These are phyloP conservation scores for Podospora pseudoanserina DNA, from an alignment of 495 filamentous ascomycete genomes.

Conservation along the genomic window DNA sequence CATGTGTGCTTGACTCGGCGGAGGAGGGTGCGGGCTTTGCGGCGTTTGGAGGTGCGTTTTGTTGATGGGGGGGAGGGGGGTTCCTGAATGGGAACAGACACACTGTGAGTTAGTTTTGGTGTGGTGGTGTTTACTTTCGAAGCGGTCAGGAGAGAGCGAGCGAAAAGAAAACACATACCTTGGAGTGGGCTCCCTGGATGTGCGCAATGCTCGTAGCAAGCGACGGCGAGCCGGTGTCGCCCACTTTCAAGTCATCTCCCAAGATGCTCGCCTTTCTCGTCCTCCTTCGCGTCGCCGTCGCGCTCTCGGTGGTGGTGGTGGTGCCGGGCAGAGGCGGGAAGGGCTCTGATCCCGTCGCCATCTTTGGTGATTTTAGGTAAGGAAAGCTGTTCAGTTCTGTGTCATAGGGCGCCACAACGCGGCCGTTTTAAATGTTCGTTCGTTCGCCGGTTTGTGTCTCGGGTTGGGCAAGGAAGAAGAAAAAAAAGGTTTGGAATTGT, in stretches of 20 bases:
- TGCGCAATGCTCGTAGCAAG: conserved; percentile 43
- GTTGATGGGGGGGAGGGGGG: conserved; percentile 16
- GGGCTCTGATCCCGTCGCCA: conserved; percentile 34
- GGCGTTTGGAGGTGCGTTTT: conserved; percentile 50
- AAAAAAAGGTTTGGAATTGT: not conserved
- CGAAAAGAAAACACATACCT: conserved; percentile 19
- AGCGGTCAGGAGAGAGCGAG: conserved; percentile 12
- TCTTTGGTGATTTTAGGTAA: conserved; percentile 4
- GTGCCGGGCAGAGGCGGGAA: conserved; percentile 46
- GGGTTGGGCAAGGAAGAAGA: not conserved
- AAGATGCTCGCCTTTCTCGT: conserved; percentile 47
- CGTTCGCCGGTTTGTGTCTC: not conserved
- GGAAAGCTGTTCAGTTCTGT: not conserved
- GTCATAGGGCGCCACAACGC: not conserved
- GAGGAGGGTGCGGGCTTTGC: conserved; percentile 58
- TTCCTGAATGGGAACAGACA: conserved; percentile 16
- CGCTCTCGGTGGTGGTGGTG: conserved; percentile 21
- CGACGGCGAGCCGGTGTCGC: conserved; percentile 48
- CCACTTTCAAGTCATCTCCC: conserved; percentile 40
- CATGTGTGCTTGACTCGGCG: conserved; percentile 63
- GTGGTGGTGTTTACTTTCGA: not conserved
- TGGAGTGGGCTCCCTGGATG: conserved; percentile 22
- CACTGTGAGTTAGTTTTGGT: not conserved
- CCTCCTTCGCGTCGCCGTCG: conserved; percentile 39
- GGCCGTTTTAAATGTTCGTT: not conserved